phyloP scores from a whole-genome alignment of 2,329 filamentous ascomycete genomes.

The Colletotrichum sp. region DNA sequence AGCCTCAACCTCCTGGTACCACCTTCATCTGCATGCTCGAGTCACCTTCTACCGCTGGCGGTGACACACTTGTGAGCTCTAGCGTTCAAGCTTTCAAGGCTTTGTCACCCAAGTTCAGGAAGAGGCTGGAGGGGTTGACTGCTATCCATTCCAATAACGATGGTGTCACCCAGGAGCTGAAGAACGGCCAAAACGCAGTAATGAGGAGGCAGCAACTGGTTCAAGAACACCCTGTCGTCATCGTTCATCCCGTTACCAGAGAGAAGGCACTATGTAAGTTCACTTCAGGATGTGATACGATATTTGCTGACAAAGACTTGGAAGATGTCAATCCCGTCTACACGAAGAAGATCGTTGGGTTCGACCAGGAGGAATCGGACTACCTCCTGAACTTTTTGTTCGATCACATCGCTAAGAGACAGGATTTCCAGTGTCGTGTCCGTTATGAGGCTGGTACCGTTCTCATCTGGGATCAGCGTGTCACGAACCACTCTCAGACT shows the following conservation, averaged over 20 bases:
- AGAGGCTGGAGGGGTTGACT: constrained; percentile 68
- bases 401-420: constrained; percentile 67
- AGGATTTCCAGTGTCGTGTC: constrained; percentile 68
- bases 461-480: constrained; percentile 52
- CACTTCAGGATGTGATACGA: neutral
- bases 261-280: neutral
- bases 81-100: constrained; percentile 42
- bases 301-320: constrained; percentile 28
- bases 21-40: constrained; percentile 31
- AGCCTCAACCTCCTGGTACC: constrained; percentile 26
- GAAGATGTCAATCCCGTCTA: constrained; percentile 70
- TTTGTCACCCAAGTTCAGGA: constrained; percentile 67
- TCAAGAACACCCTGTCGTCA: neutral
- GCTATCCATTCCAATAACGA: constrained; percentile 71
- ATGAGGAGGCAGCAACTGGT: neutral
- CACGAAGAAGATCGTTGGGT: constrained; percentile 68
- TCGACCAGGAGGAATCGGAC: constrained; percentile 73
- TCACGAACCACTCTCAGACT: constrained; percentile 12
- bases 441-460: constrained; percentile 68
- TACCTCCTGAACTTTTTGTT: constrained; percentile 70
- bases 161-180: constrained; percentile 33
- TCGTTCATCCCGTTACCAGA: neutral
- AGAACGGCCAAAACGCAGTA: constrained; percentile 51
- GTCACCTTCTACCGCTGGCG: constrained; percentile 25
- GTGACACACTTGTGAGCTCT: constrained; percentile 27